Conservation (phyloP, 345 rosid genomes). For the Citrus medica region DNA sequence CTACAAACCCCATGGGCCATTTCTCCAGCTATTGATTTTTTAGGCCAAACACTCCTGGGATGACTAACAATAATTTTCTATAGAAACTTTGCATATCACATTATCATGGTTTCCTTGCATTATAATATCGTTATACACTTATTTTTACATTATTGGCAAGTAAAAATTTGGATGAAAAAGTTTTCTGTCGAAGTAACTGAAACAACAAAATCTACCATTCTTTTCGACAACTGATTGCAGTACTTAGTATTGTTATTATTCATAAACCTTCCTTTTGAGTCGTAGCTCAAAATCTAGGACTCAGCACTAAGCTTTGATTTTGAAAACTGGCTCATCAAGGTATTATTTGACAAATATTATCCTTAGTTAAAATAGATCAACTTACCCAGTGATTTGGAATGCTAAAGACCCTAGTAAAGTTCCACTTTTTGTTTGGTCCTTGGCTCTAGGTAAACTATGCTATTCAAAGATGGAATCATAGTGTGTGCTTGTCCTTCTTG, state of each 20-base stretch:
- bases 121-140: background rate
- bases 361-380: conserved; percentile 4
- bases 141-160: background rate
- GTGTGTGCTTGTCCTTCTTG: too few species aligned
- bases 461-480: too few species aligned
- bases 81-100: background rate
- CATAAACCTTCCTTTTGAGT: background rate
- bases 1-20: background rate
- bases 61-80: background rate
- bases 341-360: background rate
- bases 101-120: background rate
- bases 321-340: background rate
- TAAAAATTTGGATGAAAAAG: background rate
- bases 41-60: background rate
- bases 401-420: too few species aligned
- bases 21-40: background rate
- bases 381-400: background rate
- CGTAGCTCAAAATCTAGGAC: background rate
- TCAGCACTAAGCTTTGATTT: background rate
- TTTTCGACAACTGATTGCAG: background rate
- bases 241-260: background rate
- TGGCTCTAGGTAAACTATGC: too few species aligned
- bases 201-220: background rate
- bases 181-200: background rate
- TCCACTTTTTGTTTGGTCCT: too few species aligned